Evolutionary conservation across 2,329 filamentous ascomycete genomes (phyloP).

Genomic region (Aspergillus tamarii): DNA sequence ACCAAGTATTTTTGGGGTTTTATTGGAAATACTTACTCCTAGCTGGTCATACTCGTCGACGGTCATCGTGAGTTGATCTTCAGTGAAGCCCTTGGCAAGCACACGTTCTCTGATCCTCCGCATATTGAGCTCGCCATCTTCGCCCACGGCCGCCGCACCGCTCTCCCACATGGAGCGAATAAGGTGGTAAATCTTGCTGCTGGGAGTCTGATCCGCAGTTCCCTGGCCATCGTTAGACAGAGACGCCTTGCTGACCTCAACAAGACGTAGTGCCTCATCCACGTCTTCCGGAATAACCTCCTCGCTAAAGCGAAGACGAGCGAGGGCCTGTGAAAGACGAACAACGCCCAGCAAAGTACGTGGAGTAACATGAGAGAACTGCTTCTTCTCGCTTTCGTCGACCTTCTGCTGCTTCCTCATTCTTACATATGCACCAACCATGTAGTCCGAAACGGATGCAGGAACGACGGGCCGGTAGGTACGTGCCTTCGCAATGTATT

Average conservation of each 20-base stretch:
- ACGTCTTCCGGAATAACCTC: slow-evolving; percentile 89
- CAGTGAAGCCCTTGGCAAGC: slow-evolving; percentile 93
- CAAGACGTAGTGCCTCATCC: slow-evolving; percentile 86
- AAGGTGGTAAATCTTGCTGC: slow-evolving; percentile 91
- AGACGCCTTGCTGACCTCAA: slow-evolving; percentile 92
- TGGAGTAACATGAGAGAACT: slow-evolving; percentile 91
- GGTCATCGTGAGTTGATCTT: slow-evolving; percentile 84
- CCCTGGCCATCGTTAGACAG: slow-evolving; percentile 71
- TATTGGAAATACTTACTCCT: slow-evolving; percentile 70
- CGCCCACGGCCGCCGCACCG: slow-evolving; percentile 77
- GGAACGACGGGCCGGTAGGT: slow-evolving; percentile 87
- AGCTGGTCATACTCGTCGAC: slow-evolving; percentile 86
- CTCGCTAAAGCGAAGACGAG: slow-evolving; percentile 84
- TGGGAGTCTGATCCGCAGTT: slow-evolving; percentile 74
- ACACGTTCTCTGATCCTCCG: slow-evolving; percentile 88
- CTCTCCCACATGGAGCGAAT: slow-evolving; percentile 85
- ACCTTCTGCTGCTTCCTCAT: slow-evolving; percentile 90
- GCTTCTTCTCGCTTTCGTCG: slow-evolving; percentile 86
- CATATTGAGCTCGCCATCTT: slow-evolving; percentile 77
- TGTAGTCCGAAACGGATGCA: slow-evolving; percentile 86
- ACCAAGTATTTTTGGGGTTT: neutral
- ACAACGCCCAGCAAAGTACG: slow-evolving; percentile 92
- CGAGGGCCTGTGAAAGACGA: slow-evolving; percentile 90
- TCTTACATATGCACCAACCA: slow-evolving; percentile 94
- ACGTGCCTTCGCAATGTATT: slow-evolving; percentile 91